Evolutionary conservation across 2,329 filamentous ascomycete genomes (phyloP), one percentile per base, ranked within the genome.

Genomic region (Xylariaceae sp.): DNA sequence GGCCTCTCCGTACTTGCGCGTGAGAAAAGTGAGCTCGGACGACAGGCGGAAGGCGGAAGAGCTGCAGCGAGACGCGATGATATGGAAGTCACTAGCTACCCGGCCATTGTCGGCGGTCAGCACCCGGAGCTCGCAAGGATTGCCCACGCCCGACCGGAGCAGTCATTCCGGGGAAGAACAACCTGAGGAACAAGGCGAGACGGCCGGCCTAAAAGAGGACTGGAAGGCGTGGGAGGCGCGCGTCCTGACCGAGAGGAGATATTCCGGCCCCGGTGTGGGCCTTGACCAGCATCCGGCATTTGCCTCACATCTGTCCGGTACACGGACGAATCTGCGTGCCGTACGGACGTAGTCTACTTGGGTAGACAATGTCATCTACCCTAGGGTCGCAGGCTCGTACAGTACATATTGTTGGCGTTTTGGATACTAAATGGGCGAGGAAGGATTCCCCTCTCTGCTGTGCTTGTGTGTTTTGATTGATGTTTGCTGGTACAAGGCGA

Each of bases 171-270:
- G 51, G 16, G 48, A 56, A 22, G 43, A 54, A 13, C 51, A 55
- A 18, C 50, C 50, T 2, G 57, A 60, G 19, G 52, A 43, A 3
- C 50, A 40, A 12, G 61, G 57, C 40, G 59, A 70, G 52, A 65
- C 62, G 3, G 57, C 53, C 37, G 64, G 51, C 9, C 53, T 70
- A 1, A 65, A 60, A 32, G 65, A 63, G 1, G 69, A 74, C 34
- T 73, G 68, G 69, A 76, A 75, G 56, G 68, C 68, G 22, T 70
- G 69, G 57, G 74, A 76, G 58, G 72, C 73, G 2, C 62, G 63
- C 34, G 48, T 68, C 2, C 65, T 68, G 43, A 61, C 54, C 8
- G 67, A 70, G 10, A 61, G 64, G 41, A 63, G 63, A 2, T 56
- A 55, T 5, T 64, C 68, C 6, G 51, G 53, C 32, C 52, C 56